These are phyloP conservation scores for Selaginella moellendorffii DNA, from an alignment of 75 land plant species.

Conservation along the genomic window DNA sequence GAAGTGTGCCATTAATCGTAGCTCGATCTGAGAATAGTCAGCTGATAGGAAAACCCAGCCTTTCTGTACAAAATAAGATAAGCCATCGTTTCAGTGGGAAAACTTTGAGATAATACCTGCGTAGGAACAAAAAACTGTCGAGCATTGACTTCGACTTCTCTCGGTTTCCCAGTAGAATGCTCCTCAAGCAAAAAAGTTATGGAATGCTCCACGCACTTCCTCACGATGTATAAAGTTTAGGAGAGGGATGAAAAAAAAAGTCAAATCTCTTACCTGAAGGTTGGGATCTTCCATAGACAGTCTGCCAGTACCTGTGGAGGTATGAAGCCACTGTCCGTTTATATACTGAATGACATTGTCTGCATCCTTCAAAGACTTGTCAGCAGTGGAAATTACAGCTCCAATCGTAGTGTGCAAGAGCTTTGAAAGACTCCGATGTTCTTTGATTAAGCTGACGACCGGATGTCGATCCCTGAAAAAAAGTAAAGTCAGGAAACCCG, in stretches of 20 bases:
- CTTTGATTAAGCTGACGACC: slow-evolving; percentile 69
- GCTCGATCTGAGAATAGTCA: slow-evolving; percentile 95
- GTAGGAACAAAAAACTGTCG: slow-evolving; percentile 75
- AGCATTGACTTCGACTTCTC: slow-evolving; percentile 48
- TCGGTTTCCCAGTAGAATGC: not conserved
- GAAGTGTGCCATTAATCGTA: slow-evolving; percentile 94
- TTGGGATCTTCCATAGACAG: slow-evolving; percentile 99
- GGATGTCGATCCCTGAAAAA: slow-evolving; percentile 70
- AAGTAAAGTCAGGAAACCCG: too few relatives aligned
- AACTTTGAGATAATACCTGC: slow-evolving; percentile 33
- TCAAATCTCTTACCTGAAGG: slow-evolving; percentile 99
- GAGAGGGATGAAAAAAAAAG: too few relatives aligned
- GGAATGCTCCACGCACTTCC: slow-evolving; percentile 85
- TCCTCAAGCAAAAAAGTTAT: slow-evolving; percentile 39
- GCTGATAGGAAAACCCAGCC: slow-evolving; percentile 82
- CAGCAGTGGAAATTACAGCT: slow-evolving; percentile 49
- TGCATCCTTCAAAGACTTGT: not conserved
- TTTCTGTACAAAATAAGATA: slow-evolving; percentile 58
- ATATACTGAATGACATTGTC: slow-evolving; percentile 13
- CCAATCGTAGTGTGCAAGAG: slow-evolving; percentile 71
- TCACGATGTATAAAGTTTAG: too few relatives aligned
- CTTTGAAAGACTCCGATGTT: slow-evolving; percentile 90
- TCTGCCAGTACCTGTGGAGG: slow-evolving; percentile 92
- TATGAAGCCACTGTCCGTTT: slow-evolving; percentile 95
- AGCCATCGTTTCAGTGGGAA: not conserved